Evolutionary conservation across 805 yeast species (phyloP).

Genomic region (Wickerhamomyces hampshirensis): DNA sequence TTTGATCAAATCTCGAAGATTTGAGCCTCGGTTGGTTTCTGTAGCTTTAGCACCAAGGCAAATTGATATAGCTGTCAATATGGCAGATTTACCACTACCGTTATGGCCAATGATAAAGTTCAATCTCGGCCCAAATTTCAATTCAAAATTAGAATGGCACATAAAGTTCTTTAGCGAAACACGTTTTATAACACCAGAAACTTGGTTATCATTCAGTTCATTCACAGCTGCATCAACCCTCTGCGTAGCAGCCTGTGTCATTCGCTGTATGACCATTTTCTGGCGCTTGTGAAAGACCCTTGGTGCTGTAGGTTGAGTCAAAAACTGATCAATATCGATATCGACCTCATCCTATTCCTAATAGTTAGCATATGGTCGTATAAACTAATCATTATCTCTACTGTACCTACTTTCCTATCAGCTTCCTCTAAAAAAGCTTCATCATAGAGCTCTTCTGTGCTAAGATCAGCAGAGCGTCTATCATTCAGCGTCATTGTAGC

Average conservation of each 20-base stretch:
- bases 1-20: conserved; percentile 64
- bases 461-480: conserved; percentile 4
- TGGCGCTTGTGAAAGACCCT: conserved; percentile 7
- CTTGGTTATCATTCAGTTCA: conserved; percentile 3
- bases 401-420: not conserved
- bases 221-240: conserved; percentile 1
- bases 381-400: not conserved
- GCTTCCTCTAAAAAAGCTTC: conserved; percentile 6
- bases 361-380: not conserved
- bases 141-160: conserved; percentile 82
- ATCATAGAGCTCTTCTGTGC: conserved; percentile 8
- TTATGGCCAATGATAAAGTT: conserved; percentile 87
- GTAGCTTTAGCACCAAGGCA: conserved; percentile 87
- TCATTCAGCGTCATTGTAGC: too few relatives aligned
- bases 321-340: conserved; percentile 15
- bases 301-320: conserved; percentile 14
- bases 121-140: conserved; percentile 71
- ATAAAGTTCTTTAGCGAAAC: conserved; percentile 71
- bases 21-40: conserved; percentile 79
- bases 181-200: conserved; percentile 62
- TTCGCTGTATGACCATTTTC: conserved; percentile 3
- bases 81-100: conserved; percentile 89
- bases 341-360: conserved; percentile 7
- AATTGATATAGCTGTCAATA: conserved; percentile 80
- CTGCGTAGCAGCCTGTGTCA: conserved; percentile 16